A percentile compares a stretch with the other conserved stretches of the same genome.
Evolutionary conservation across 2,329 filamentous ascomycete species (phyloP).

Genomic region (Neopestalotiopsis clavispora): DNA sequence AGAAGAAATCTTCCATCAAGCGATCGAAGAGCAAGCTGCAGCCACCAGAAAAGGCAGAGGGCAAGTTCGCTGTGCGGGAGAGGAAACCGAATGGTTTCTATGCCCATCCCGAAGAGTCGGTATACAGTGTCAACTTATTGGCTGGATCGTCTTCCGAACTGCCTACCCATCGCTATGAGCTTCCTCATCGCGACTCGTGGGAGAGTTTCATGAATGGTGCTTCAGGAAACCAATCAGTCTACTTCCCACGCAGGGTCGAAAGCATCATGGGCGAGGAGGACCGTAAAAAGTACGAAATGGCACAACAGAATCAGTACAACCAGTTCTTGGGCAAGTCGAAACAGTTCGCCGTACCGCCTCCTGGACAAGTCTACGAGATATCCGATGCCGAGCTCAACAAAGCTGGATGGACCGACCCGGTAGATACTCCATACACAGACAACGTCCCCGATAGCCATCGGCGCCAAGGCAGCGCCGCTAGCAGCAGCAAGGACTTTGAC

Average conservation of each 20-base stretch:
- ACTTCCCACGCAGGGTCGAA: slow-evolving; percentile 71
- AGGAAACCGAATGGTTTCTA: slow-evolving; percentile 72
- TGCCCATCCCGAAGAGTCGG: slow-evolving; percentile 70
- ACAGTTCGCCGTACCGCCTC: slow-evolving; percentile 40
- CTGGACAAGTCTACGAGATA: slow-evolving; percentile 55
- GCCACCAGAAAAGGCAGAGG: slow-evolving; percentile 76
- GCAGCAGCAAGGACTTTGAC: slow-evolving; percentile 8
- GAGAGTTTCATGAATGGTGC: slow-evolving; percentile 67
- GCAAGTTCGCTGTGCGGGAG: slow-evolving; percentile 76
- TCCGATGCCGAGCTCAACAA: slow-evolving; percentile 48
- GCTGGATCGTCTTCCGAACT: slow-evolving; percentile 27
- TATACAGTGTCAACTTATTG: slow-evolving; percentile 55
- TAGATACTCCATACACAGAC: slow-evolving; percentile 35
- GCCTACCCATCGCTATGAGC: slow-evolving; percentile 48
- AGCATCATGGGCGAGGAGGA: slow-evolving; percentile 82
- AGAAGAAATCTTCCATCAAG: slow-evolving; percentile 47
- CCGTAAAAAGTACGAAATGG: slow-evolving; percentile 72
- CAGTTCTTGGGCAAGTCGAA: slow-evolving; percentile 38
- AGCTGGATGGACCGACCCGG: slow-evolving; percentile 45
- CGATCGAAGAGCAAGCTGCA: slow-evolving; percentile 65
- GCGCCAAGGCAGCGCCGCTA: slow-evolving; percentile 25
- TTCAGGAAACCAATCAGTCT: slow-evolving; percentile 63
- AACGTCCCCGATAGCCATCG: slow-evolving; percentile 21
- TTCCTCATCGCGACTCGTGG: slow-evolving; percentile 66
- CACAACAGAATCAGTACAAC: slow-evolving; percentile 59